Evolutionary conservation across 1,139 yeast species (phyloP), one percentile per base, ranked within the genome.

Genomic region (Pichia sp.): DNA sequence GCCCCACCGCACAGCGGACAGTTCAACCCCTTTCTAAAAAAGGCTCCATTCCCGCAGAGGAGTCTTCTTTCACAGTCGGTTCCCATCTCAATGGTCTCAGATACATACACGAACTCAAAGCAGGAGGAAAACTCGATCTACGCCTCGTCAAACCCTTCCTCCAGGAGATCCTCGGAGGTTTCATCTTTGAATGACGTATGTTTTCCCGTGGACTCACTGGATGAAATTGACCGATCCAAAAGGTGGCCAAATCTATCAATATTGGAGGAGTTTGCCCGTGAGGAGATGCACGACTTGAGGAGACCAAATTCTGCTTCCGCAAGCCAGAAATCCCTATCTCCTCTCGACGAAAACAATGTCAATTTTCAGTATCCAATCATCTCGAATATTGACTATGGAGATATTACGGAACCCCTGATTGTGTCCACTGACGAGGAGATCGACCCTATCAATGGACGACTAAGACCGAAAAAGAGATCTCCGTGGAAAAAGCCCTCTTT

Each of bases 141-240:
- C 40, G 65, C 60, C 2, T 62, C 67, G 2, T 85, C 91, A 9
- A 85, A 85, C 60, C 95, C 95, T 1, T 76, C 85, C 0, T 80
- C 87, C 16, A 80, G 90, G 53, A 77, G 91, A 57, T 76, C 86
- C 16, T 80, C 90, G 28, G 83, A 82, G 53, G 73, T 74, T 10
- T 83, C 93, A 6, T 86, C 96, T 0, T 70, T 91, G 54, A 91
- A 86, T 64, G 98, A 93, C 68, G 99, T 93, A 36, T 88, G 95
- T 64, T 79, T 87, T 65, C 95, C 95, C 0, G 66, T 85, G 30
- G 86, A 80, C 47, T 73, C 74, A 2, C 64, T 74, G 6, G 77
- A 74, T 47, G 80, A 74, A 31, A 69, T 66, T 4, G 71, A 71
- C 6, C 63, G 65, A 39, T 62, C 63, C 22, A 70, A 70, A 55